Conservation (phyloP, 306 rosid genomes). For the Quillaja saponaria region DNA sequence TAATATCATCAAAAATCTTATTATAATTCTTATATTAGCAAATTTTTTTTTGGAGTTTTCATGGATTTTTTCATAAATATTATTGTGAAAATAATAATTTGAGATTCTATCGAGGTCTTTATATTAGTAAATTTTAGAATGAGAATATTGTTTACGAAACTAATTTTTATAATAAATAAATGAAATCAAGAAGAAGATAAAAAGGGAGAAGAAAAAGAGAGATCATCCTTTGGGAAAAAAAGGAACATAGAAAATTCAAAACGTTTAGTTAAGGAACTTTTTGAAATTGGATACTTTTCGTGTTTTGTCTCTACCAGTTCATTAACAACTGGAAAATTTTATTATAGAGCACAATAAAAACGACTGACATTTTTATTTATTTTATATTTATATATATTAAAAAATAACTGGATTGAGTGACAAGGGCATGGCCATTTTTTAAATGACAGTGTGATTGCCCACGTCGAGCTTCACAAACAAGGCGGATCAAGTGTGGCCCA, state of each 20-base stretch:
- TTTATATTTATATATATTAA: not conserved
- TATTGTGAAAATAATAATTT: not conserved
- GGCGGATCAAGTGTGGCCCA: too few species aligned
- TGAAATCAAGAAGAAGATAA: conserved; percentile 26
- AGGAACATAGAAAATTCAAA: conserved; percentile 27
- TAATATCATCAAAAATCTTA: not conserved
- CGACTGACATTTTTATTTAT: too few species aligned
- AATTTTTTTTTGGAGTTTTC: conserved; percentile 1
- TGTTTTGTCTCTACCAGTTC: too few species aligned
- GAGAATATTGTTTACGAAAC: too few species aligned
- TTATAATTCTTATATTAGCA: too few species aligned
- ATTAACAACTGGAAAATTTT: conserved; percentile 6
- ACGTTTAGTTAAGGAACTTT: conserved; percentile 2
- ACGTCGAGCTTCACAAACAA: too few species aligned
- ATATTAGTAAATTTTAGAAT: too few species aligned
- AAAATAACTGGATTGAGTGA: not conserved
- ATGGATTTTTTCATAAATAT: not conserved
- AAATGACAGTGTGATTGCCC: conserved; percentile 21
- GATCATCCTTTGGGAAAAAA: not conserved
- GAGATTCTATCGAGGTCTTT: too few species aligned
- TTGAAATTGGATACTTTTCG: too few species aligned
- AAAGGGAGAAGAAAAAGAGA: not conserved
- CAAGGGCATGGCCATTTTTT: not conserved
- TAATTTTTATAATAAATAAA: too few species aligned
- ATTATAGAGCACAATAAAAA: too few species aligned